Base-by-base conservation (phyloP, 257 asterid species). In the Primulina huaijiensis region DNA sequence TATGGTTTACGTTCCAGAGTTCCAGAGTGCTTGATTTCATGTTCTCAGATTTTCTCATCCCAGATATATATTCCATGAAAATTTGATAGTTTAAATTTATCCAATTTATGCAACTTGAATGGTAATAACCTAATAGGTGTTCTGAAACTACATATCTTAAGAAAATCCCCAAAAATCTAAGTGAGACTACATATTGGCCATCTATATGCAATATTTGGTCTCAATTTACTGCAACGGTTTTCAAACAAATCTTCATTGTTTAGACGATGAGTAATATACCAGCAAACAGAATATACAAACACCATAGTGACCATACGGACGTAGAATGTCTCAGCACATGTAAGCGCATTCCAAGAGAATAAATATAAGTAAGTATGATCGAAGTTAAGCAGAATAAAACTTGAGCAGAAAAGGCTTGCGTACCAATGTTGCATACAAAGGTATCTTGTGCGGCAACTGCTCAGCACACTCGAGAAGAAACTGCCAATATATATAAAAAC, bases 371-470 rank as follows among this genome's bases (percentile, higher is more conserved):
- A n/a, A n/a, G n/a, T n/a, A n/a, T n/a, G n/a, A n/a, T n/a, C n/a
- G n/a, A n/a, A n/a, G n/a, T n/a, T n/a, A n/a, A n/a, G n/a, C n/a
- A n/a, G n/a, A n/a, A n/a, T n/a, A n/a, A n/a, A n/a, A n/a, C n/a
- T n/a, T n/a, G n/a, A n/a, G n/a, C n/a, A n/a, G n/a, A n/a, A n/a
- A n/a, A n/a, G n/a, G n/a, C n/a, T n/a, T n/a, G n/a, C n/a, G n/a
- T n/a, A n/a, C n/a, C n/a, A n/a, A n/a, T n/a, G n/a, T n/a, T n/a
- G n/a, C n/a, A n/a, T n/a, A n/a, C n/a, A n/a, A n/a, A n/a, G n/a
- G n/a, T n/a, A n/a, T n/a, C n/a, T n/a, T n/a, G n/a, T 94, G 99
- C 69, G 99, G 97, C 84, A 94, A 80, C 84, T 91, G 95, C 79
- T 91, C 97, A 29, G 96, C 96, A 77, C 99, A 91, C 80, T 91